phyloP scores from a whole-genome alignment of 768 basidiomycete genomes.

The Boletellus emodensis region DNA sequence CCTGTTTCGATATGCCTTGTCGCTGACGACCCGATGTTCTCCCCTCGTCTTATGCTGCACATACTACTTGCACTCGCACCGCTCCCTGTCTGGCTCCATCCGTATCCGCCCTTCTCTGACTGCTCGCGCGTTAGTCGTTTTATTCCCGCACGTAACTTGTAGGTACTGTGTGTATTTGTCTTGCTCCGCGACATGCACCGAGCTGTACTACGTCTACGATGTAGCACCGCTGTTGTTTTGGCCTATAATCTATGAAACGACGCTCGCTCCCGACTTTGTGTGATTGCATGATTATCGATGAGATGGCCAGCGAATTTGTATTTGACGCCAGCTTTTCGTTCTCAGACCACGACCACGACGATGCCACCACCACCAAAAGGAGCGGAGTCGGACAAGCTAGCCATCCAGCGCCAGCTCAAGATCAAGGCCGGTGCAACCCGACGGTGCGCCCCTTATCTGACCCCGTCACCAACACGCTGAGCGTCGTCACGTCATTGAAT shows the following conservation, averaged over 20 bases:
- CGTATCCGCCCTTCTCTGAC: slow-evolving; percentile 23
- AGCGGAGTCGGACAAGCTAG: slow-evolving; percentile 20
- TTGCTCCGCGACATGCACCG: slow-evolving; percentile 26
- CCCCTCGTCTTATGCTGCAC: slow-evolving; percentile 6
- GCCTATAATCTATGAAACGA: slow-evolving; percentile 28
- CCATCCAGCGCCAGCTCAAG: slow-evolving; percentile 62
- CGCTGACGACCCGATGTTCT: slow-evolving; percentile 16
- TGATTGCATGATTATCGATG: slow-evolving; percentile 10
- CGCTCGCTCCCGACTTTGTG: slow-evolving; percentile 8
- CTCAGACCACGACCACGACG: slow-evolving; percentile 10
- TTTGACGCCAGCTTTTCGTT: background rate
- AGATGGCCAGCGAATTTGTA: background rate
- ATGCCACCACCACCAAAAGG: slow-evolving; percentile 5
- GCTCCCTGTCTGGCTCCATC: slow-evolving; percentile 18
- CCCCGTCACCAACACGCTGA: slow-evolving; percentile 2
- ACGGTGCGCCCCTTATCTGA: slow-evolving; percentile 45
- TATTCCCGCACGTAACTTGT: slow-evolving; percentile 18
- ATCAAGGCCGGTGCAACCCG: slow-evolving; percentile 68
- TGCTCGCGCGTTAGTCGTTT: slow-evolving; percentile 25
- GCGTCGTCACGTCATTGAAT: slow-evolving; percentile 10
- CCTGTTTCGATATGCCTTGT: slow-evolving; percentile 22
- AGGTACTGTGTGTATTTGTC: slow-evolving; percentile 33
- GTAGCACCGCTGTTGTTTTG: slow-evolving; percentile 27
- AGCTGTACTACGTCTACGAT: slow-evolving; percentile 30
- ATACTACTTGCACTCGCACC: slow-evolving; percentile 13